phyloP scores from a whole-genome alignment of 129 eudicot genomes.

The Kitagawia praeruptora region DNA sequence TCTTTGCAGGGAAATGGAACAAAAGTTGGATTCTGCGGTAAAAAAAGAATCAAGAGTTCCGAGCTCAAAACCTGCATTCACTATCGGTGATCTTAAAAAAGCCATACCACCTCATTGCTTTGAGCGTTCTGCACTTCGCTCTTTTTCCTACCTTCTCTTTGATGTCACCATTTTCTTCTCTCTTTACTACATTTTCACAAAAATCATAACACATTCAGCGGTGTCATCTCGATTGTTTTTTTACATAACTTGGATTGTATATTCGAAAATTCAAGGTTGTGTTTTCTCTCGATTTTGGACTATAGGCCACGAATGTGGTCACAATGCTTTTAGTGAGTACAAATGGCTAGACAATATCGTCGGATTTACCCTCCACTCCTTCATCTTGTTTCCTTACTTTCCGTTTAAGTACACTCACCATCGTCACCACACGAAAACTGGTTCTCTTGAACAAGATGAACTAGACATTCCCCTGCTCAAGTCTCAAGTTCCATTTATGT shows the following conservation, averaged over 20 bases:
- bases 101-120: not conserved
- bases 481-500: not conserved
- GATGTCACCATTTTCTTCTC: not conserved
- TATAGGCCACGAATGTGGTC: not conserved
- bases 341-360: not conserved
- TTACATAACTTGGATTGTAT: not conserved
- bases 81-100: not conserved
- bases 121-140: not conserved
- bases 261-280: not conserved
- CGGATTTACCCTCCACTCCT: not conserved
- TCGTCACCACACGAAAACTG: not conserved
- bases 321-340: conserved; percentile 1
- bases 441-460: not conserved
- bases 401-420: not conserved
- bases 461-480: not conserved
- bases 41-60: not conserved
- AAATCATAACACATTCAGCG: not conserved
- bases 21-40: not conserved
- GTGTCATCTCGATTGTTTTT: not conserved
- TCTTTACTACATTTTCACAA: conserved; percentile 1
- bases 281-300: not conserved
- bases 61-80: not conserved
- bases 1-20: not conserved
- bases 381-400: not conserved
- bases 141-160: not conserved